Conservation (phyloP, 2,329 filamentous ascomycete species). For the Aspergillus novofumigatus region DNA sequence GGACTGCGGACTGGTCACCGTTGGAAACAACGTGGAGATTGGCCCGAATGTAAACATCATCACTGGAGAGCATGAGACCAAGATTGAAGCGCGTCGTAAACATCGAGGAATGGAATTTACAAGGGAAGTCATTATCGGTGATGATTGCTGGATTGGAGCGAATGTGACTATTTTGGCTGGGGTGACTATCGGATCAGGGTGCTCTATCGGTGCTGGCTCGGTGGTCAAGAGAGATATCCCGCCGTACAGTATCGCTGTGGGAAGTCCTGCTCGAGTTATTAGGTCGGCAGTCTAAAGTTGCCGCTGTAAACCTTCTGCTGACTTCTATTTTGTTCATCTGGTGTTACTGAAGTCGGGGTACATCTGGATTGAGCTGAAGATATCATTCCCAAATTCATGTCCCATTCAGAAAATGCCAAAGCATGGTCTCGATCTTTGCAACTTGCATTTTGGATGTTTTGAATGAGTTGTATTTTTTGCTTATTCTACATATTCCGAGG, state of each 20-base stretch:
- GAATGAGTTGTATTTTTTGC: too few relatives aligned
- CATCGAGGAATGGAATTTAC: slow-evolving; percentile 52
- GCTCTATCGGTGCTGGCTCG: slow-evolving; percentile 70
- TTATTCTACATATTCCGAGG: too few relatives aligned
- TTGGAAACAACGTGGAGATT: slow-evolving; percentile 49
- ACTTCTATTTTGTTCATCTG: neutral
- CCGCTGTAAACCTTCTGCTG: neutral
- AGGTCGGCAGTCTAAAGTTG: slow-evolving; percentile 1
- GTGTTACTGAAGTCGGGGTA: too few relatives aligned
- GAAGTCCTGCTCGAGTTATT: slow-evolving; percentile 33
- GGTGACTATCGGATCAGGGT: slow-evolving; percentile 69
- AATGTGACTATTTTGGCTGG: slow-evolving; percentile 68
- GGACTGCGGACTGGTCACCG: slow-evolving; percentile 48
- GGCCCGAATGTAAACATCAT: slow-evolving; percentile 50
- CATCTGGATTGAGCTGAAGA: too few relatives aligned
- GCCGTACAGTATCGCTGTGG: slow-evolving; percentile 31
- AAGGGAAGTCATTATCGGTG: slow-evolving; percentile 66
- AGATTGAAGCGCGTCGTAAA: slow-evolving; percentile 37
- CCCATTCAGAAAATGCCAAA: too few relatives aligned
- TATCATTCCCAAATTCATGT: too few relatives aligned
- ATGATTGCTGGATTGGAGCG: slow-evolving; percentile 76
- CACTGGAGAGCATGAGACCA: slow-evolving; percentile 47
- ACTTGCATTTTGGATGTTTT: neutral
- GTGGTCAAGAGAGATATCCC: slow-evolving; percentile 58
- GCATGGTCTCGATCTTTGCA: too few relatives aligned